Evolutionary conservation across 2,329 filamentous ascomycete species (phyloP).

Genomic region (Colletotrichum sp.): DNA sequence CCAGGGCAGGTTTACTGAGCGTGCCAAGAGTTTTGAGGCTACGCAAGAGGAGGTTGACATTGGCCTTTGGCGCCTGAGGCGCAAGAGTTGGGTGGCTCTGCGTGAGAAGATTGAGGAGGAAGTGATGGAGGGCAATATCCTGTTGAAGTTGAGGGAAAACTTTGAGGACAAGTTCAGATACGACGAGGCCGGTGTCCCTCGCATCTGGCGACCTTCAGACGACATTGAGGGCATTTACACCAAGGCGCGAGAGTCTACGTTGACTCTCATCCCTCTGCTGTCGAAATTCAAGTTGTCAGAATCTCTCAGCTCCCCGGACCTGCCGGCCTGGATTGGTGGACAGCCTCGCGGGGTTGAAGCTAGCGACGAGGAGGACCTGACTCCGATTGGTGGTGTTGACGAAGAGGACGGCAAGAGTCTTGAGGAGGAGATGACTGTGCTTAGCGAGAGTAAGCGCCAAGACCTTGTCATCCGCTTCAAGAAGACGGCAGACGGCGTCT

Average conservation of each 20-base stretch:
- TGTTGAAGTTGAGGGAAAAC: constrained; percentile 95
- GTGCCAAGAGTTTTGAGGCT: constrained; percentile 92
- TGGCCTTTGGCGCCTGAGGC: constrained; percentile 87
- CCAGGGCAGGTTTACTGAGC: constrained; percentile 82
- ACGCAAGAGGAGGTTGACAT: constrained; percentile 90
- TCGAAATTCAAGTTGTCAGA: constrained; percentile 80
- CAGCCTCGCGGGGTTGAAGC: constrained; percentile 76
- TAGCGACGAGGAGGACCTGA: constrained; percentile 88
- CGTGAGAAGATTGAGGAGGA: constrained; percentile 94
- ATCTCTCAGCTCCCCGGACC: constrained; percentile 79
- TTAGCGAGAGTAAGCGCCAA: constrained; percentile 87
- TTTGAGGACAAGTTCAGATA: constrained; percentile 99
- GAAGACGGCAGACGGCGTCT: constrained; percentile 97
- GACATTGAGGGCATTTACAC: constrained; percentile 98
- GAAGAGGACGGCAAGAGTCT: constrained; percentile 93
- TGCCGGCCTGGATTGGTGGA: constrained; percentile 82
- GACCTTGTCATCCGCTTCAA: constrained; percentile 95
- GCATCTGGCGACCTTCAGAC: constrained; percentile 95
- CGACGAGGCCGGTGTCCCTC: constrained; percentile 90
- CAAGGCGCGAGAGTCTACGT: constrained; percentile 87
- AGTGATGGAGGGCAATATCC: constrained; percentile 95
- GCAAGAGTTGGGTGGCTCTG: constrained; percentile 93
- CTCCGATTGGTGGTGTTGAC: constrained; percentile 90
- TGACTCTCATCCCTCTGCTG: constrained; percentile 88
- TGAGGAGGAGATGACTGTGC: constrained; percentile 95